Percentiles rank a stretch among this genome's conserved stretches.
phyloP scores from a whole-genome alignment of 2,329 filamentous ascomycete genomes.

The Aspergillus udagawae region DNA sequence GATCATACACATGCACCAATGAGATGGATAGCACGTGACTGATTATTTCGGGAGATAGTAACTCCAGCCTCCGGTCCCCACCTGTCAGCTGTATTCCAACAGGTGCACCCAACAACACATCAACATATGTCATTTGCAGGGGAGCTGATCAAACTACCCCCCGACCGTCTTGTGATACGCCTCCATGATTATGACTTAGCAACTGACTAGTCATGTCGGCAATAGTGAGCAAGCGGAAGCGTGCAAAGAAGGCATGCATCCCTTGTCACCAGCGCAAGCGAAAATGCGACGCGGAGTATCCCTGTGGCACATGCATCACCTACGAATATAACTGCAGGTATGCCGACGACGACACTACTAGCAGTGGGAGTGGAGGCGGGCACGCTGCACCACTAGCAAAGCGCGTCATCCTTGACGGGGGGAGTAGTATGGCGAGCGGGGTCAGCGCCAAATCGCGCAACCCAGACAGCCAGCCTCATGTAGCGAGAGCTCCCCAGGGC shows the following conservation, averaged over 20 bases:
- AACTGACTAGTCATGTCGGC: constrained; percentile 16
- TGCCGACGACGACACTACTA: constrained; percentile 8
- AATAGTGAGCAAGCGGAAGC: constrained; percentile 22
- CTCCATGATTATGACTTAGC: too few species aligned
- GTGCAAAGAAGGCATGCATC: constrained; percentile 27
- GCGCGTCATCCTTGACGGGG: constrained; percentile 6
- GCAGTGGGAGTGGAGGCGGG: not conserved
- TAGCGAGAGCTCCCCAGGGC: not conserved
- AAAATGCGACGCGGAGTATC: constrained; percentile 28
- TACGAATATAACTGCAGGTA: constrained; percentile 28
- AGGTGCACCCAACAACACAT: too few species aligned
- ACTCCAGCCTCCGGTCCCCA: too few species aligned
- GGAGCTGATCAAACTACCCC: too few species aligned
- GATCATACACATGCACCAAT: too few species aligned
- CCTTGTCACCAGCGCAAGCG: constrained; percentile 32
- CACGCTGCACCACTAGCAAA: constrained; percentile 7
- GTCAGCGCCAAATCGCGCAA: not conserved
- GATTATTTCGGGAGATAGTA: too few species aligned
- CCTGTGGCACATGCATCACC: constrained; percentile 27
- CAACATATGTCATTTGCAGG: too few species aligned
- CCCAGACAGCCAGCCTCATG: constrained; percentile 1
- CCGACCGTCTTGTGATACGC: too few species aligned
- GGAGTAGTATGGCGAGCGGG: not conserved
- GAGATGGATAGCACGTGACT: too few species aligned
- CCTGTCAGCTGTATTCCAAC: too few species aligned